phyloP scores from a whole-genome alignment of 106 monocot species.

The Posidonia australis region DNA sequence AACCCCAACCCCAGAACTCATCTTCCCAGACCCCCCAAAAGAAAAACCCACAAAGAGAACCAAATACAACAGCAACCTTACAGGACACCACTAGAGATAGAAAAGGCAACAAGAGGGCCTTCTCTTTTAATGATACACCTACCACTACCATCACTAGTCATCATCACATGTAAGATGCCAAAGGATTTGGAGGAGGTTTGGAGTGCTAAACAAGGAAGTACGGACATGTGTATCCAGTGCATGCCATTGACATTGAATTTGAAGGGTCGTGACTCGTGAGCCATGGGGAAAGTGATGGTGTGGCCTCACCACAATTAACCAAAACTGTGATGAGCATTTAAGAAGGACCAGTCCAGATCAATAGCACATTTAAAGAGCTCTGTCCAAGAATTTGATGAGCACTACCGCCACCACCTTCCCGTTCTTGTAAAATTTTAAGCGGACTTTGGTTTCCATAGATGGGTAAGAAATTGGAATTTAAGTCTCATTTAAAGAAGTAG shows the following conservation, averaged over 20 bases:
- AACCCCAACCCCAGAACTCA: constrained; percentile 37
- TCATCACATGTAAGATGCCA: neutral
- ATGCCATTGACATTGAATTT: neutral
- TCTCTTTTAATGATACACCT: too few species aligned
- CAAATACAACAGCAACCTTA: neutral
- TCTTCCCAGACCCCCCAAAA: neutral
- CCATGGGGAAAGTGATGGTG: neutral
- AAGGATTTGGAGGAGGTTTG: neutral
- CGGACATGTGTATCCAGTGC: neutral
- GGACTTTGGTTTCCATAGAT: neutral
- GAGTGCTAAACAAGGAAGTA: neutral
- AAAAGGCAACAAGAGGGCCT: too few species aligned
- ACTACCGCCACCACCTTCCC: too few species aligned
- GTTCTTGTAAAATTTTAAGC: neutral
- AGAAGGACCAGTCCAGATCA: neutral
- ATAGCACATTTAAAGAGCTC: neutral
- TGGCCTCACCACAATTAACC: neutral
- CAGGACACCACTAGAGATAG: too few species aligned
- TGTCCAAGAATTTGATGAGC: neutral
- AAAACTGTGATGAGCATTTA: neutral
- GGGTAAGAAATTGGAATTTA: neutral
- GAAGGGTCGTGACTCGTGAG: neutral
- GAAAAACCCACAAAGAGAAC: neutral
- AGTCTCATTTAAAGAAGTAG: constrained; percentile 2
- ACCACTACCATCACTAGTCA: too few species aligned